Percentiles rank a stretch among this genome's conserved stretches.
Conservation (phyloP, 192 early-diverging fungal genomes). For the Phycomyces blakesleeanus region DNA sequence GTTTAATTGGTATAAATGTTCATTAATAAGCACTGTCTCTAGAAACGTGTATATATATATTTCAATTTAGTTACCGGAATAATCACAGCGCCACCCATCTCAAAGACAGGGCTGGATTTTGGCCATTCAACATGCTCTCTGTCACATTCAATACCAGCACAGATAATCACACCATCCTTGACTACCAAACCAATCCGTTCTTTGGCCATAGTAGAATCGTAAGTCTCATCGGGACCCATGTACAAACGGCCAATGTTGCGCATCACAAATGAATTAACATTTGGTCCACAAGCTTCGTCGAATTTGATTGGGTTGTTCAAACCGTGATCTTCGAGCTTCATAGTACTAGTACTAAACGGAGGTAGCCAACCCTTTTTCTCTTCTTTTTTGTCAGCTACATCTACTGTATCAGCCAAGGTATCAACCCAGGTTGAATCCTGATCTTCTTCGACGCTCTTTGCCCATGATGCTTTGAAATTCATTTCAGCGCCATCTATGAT, state of each 20-base stretch:
- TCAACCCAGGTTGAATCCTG: slow-evolving; percentile 2
- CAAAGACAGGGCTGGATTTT: slow-evolving; percentile 34
- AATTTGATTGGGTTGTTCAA: slow-evolving; percentile 15
- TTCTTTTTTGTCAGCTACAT: slow-evolving; percentile 11
- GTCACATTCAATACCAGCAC: slow-evolving; percentile 34
- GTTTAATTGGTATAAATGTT: too few species aligned
- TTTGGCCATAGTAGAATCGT: not conserved
- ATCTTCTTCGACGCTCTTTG: slow-evolving; percentile 10
- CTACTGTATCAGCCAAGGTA: slow-evolving; percentile 9
- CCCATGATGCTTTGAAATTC: slow-evolving; percentile 37
- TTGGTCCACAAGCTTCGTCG: slow-evolving; percentile 21
- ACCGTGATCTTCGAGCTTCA: slow-evolving; percentile 32
- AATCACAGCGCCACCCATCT: slow-evolving; percentile 55
- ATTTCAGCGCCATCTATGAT: slow-evolving; percentile 52
- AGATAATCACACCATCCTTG: slow-evolving; percentile 31
- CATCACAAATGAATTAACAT: slow-evolving; percentile 29
- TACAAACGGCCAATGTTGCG: slow-evolving; percentile 31
- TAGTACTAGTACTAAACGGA: slow-evolving; percentile 29
- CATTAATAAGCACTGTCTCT: not conserved
- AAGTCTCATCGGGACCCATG: slow-evolving; percentile 10
- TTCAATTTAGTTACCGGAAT: slow-evolving; percentile 45
- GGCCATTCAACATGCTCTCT: slow-evolving; percentile 31
- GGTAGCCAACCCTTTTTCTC: slow-evolving; percentile 29
- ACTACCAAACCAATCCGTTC: slow-evolving; percentile 29
- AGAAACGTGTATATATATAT: not conserved